These are phyloP conservation scores for Boletus nobilissimus DNA, from an alignment of 1,284 basidiomycete genomes.

Conservation along the genomic window DNA sequence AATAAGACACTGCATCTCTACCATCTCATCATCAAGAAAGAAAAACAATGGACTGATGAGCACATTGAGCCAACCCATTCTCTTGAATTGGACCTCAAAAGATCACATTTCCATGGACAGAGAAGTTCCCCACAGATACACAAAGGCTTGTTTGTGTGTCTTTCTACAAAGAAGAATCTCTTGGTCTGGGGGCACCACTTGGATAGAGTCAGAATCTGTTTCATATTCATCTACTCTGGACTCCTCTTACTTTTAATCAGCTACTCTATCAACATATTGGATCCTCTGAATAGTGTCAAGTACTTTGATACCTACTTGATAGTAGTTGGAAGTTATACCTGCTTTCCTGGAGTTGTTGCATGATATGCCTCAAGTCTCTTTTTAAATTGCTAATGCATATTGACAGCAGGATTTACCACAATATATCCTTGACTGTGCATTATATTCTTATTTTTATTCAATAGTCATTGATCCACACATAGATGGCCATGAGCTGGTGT, in stretches of 20 bases:
- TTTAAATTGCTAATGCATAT: conserved; percentile 60
- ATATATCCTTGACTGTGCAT: conserved; percentile 67
- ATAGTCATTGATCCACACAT: background rate
- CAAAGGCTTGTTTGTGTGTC: conserved; percentile 92
- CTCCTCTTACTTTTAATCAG: too few species aligned
- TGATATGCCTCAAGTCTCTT: too few species aligned
- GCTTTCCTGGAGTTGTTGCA: too few species aligned
- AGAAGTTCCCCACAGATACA: conserved; percentile 93
- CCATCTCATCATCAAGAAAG: conserved; percentile 91
- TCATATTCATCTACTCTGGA: too few species aligned
- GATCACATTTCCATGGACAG: conserved; percentile 96
- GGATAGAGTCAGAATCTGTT: too few species aligned
- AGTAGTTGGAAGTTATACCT: too few species aligned
- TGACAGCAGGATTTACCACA: conserved; percentile 66
- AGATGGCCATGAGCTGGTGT: conserved; percentile 77
- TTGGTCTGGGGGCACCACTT: too few species aligned
- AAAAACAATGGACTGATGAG: conserved; percentile 95
- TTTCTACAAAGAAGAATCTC: conserved; percentile 92
- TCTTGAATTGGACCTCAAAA: conserved; percentile 99
- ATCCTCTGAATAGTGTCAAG: too few species aligned
- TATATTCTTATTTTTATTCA: conserved; percentile 34
- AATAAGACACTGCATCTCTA: conserved; percentile 98
- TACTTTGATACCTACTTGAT: too few species aligned
- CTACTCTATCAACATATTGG: too few species aligned
- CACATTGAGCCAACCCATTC: conserved; percentile 90